phyloP scores from a whole-genome alignment of 768 basidiomycete genomes.

The Leccinum ochraceum region DNA sequence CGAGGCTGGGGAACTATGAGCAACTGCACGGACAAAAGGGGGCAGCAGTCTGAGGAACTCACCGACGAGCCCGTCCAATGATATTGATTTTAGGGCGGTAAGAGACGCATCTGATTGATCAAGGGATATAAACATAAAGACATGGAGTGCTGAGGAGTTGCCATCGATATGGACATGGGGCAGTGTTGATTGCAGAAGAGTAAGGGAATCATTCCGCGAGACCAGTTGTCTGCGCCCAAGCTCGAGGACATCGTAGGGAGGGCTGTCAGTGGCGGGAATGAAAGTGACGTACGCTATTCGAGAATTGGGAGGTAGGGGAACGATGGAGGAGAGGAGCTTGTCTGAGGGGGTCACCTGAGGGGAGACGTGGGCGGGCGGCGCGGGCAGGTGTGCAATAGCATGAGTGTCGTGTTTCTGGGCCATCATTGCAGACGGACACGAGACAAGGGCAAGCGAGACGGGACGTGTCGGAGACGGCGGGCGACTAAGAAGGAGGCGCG shows the following conservation, averaged over 20 bases:
- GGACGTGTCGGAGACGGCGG: conserved; percentile 4
- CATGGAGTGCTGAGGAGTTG: conserved; percentile 49
- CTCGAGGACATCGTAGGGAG: conserved; percentile 50
- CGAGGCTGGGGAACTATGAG: conserved; percentile 37
- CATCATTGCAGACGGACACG: conserved; percentile 18
- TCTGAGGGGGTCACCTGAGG: conserved; percentile 39
- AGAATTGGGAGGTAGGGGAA: conserved; percentile 45
- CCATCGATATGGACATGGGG: conserved; percentile 49
- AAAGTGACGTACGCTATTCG: conserved; percentile 50
- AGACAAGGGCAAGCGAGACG: conserved; percentile 1
- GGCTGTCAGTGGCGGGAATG: conserved; percentile 30
- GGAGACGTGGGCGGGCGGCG: conserved; percentile 16
- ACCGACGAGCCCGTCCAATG: conserved; percentile 55
- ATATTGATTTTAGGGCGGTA: conserved; percentile 37
- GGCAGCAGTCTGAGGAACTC: conserved; percentile 28
- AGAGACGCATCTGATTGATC: conserved; percentile 34
- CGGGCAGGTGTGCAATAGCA: conserved; percentile 16
- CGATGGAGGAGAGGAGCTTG: conserved; percentile 46
- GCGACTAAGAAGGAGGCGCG: background rate
- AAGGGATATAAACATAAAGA: conserved; percentile 52
- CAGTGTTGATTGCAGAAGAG: conserved; percentile 52
- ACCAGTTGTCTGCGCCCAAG: conserved; percentile 52
- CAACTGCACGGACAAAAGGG: conserved; percentile 6
- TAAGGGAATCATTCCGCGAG: conserved; percentile 35
- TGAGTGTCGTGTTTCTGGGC: conserved; percentile 30